Evolutionary conservation across 148 eudicot species (phyloP), one percentile per base, ranked within the genome.

Genomic region (Vaccinium macrocarpon): DNA sequence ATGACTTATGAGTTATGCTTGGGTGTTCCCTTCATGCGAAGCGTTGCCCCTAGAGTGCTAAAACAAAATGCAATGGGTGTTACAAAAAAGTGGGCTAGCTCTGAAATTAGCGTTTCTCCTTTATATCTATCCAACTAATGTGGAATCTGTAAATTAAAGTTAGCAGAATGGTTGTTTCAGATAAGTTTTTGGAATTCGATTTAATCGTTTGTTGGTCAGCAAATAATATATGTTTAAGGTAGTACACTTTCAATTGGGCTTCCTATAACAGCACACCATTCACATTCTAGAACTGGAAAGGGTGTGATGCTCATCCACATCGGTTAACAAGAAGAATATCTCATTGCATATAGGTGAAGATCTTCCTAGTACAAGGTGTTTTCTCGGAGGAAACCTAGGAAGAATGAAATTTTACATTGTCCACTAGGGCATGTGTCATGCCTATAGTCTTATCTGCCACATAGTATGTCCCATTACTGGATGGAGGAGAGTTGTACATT

Each of bases 261-360:
- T 5, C 16, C n/a, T 38, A 8, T 29, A 27, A 23, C 57, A 23
- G 53, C 57, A 11, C 23, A 38, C 18, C 15, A 53, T 53, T 18
- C 64, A 78, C 19, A 18, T 57, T 56, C 25, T 78, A 57, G 81
- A 29, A 78, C n/a, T 78, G 18, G 62, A 68, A 68, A 68, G 38
- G 38, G 73, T 13, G 18, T 29, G 38, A 68, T 11, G 73, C 38
- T 27, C 15, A 4, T 27, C 38, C 38, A 68, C 18, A 4, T 68
- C 73, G 6, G 73, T 27, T 25, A 25, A 68, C 15, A 27, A 68
- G 38, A 68, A 68, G 73, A 68, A 68, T 68, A 4, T 68, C 38
- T 68, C 7, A 23, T 68, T 64, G 5, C 32, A 68, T 27, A 13
- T 27, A 68, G 38, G 73, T 27, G 18, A 68, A 12, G 38, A 68